Conservation (phyloP, 2,329 filamentous ascomycete species). For the Colletotrichum cordylinicola region DNA sequence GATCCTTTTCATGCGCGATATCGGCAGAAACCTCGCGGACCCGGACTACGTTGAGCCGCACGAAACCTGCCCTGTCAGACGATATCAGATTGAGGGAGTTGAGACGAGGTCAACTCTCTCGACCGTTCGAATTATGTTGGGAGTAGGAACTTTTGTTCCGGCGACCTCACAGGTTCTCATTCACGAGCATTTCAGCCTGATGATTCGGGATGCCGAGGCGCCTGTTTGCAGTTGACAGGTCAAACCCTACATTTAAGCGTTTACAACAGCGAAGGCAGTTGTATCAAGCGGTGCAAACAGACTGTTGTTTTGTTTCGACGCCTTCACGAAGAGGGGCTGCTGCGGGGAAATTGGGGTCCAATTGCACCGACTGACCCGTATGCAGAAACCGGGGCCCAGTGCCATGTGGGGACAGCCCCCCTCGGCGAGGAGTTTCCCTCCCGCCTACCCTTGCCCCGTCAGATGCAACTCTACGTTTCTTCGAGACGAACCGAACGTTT, state of each 20-base stretch:
- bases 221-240: not conserved
- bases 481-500: not conserved
- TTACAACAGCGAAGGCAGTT: not conserved
- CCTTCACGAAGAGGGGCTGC: not conserved
- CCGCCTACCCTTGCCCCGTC: not conserved
- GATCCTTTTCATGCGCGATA: not conserved
- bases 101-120: not conserved
- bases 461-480: not conserved
- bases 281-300: not conserved
- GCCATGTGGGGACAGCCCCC: not conserved
- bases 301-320: not conserved
- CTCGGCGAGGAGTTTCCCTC: not conserved
- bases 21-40: not conserved
- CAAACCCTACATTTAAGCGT: not conserved
- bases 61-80: not conserved
- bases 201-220: not conserved
- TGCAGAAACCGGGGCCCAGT: not conserved
- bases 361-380: not conserved
- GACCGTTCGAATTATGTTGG: not conserved
- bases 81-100: not conserved
- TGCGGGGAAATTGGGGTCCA: constrained; percentile 15
- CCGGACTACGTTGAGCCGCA: not conserved
- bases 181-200: not conserved
- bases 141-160: not conserved
- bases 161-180: not conserved